phyloP scores from a whole-genome alignment of 2,329 filamentous ascomycete genomes.

The Cylindrodendrum hubeiense region DNA sequence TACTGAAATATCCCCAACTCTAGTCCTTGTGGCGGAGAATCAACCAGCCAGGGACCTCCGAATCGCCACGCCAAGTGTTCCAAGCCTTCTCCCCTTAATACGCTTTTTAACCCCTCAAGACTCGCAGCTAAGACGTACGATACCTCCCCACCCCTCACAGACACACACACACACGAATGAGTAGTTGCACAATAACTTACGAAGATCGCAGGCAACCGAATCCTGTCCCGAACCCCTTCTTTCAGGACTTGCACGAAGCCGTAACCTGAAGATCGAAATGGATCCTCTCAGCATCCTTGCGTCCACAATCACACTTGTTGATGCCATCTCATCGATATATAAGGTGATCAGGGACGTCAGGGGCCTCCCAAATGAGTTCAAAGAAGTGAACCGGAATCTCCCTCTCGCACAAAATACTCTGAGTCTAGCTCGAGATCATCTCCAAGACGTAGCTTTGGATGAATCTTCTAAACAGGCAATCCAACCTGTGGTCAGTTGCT shows the following conservation, averaged over 20 bases:
- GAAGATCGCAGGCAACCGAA: neutral
- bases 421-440: neutral
- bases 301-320: neutral
- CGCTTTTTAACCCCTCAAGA: neutral
- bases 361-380: conserved; percentile 9
- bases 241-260: neutral
- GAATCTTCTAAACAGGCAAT: neutral
- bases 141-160: no score
- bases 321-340: conserved; percentile 6
- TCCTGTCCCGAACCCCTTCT: neutral
- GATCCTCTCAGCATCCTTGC: conserved; percentile 5
- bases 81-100: neutral
- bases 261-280: neutral
- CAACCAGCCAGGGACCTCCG: neutral
- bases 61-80: neutral
- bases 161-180: no score
- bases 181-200: neutral
- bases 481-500: neutral
- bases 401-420: conserved; percentile 8
- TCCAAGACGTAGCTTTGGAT: neutral
- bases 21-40: neutral
- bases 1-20: neutral
- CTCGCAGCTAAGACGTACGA: neutral
- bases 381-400: conserved; percentile 2
- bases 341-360: neutral